Percentiles rank a stretch among this genome's conserved stretches.
These are phyloP conservation scores for Liquidambar formosana DNA, from an alignment of 164 flowering plant species.

Conservation along the genomic window DNA sequence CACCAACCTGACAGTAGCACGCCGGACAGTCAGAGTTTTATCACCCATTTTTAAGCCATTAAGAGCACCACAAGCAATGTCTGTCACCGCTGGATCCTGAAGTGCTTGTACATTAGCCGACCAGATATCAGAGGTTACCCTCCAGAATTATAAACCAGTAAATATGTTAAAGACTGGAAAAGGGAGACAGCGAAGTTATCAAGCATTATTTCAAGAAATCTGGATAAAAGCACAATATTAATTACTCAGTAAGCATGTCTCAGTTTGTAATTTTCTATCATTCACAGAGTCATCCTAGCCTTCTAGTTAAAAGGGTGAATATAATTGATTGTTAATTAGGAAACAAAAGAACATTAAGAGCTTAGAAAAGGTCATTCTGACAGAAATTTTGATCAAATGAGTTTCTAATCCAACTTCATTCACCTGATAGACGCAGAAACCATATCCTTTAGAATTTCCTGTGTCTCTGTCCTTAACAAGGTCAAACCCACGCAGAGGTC, in stretches of 20 bases:
- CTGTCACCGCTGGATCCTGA: constrained; percentile 84
- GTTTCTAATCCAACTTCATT: constrained; percentile 6
- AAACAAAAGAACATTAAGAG: neutral
- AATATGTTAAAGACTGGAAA: neutral
- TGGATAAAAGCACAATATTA: neutral
- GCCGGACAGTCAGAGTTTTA: constrained; percentile 79
- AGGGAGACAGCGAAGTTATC: neutral
- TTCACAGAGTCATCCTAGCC: neutral
- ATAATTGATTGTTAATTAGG: neutral
- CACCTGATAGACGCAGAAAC: constrained; percentile 82
- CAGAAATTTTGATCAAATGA: neutral
- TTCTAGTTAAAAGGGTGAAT: neutral
- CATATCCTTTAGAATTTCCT: constrained; percentile 92
- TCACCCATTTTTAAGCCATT: constrained; percentile 92
- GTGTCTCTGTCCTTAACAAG: constrained; percentile 90
- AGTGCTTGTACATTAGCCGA: constrained; percentile 16
- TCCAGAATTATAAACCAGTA: neutral
- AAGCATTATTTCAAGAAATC: neutral
- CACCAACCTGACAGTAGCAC: constrained; percentile 73
- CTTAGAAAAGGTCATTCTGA: neutral
- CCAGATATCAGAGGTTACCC: constrained; percentile 1
- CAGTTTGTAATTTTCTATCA: neutral
- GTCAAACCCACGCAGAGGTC: constrained; percentile 76
- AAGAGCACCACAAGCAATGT: constrained; percentile 78
- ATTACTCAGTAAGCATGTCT: neutral